Evolutionary conservation across 805 yeast genomes (phyloP), one percentile per base, ranked within the genome.

Genomic region (Kuraishia borneana): DNA sequence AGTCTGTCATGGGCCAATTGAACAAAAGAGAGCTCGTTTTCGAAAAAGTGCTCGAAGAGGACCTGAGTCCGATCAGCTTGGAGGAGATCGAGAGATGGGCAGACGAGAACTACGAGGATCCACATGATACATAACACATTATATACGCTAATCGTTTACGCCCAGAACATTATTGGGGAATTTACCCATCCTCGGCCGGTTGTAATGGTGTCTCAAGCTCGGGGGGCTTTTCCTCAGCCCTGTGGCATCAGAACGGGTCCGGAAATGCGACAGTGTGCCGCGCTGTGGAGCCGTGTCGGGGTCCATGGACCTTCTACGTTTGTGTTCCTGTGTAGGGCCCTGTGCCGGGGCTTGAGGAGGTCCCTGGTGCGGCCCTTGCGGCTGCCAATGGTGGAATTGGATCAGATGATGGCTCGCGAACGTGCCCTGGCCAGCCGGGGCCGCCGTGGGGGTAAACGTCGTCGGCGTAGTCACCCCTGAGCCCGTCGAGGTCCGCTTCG

Each of bases 61-160:
- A 42, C 7, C 45, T 41, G 9, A 48, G 40, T 12, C 51, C 26
- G n/a, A 22, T 26, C 5, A 31, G 18, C 18, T 49, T 78, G 23
- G 51, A 42, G 7, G 85, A 35, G 40, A 67, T 78, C 37, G 84
- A 78, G 47, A 50, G 55, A 12, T 54, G 76, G 45, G 77, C 82
- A 0, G 78, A 74, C 39, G 60, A 57, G 16, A 66, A 70, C 45
- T 68, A 59, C 35, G 17, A 21, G 12, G n/a, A 8, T 10, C 26
- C 13, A 31, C 19, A 20, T 14, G 20, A 21, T 14, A n/a, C 14
- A 21, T 9, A 18, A 29, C 18, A 14, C 18, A 26, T 31, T 20
- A 12, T 13, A 31, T 31, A 20, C 26, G 26, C 18, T 13, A 13
- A 8, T 31, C 34, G 23, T 32, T 16, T 21, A 23, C 31, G 37